Percentiles rank a stretch among this genome's conserved stretches.
Conservation (phyloP, 768 basidiomycete species). For the Rhizopogon vulgaris region DNA sequence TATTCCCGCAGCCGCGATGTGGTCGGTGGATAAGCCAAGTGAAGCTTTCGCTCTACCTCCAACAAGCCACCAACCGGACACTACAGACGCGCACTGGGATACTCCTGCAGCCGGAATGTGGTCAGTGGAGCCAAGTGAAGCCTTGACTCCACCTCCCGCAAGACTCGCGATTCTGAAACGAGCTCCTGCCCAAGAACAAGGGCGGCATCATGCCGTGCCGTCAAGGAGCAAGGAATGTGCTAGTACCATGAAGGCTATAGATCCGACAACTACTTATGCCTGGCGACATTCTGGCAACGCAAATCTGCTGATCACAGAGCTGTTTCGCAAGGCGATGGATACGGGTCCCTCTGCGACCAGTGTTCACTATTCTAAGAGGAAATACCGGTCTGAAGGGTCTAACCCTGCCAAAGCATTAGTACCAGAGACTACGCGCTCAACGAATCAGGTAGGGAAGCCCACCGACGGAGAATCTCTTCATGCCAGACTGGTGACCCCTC, state of each 20-base stretch:
- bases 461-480: background rate
- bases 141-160: background rate
- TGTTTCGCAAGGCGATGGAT: constrained; percentile 3
- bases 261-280: background rate
- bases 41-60: background rate
- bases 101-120: no score
- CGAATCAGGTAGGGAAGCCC: background rate
- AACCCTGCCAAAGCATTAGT: background rate
- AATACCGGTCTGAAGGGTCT: background rate
- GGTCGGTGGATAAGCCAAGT: no score
- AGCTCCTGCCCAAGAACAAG: background rate
- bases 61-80: background rate
- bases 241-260: background rate
- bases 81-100: background rate
- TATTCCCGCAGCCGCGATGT: no score
- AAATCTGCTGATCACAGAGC: background rate
- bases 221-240: background rate
- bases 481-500: background rate
- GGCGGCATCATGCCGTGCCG: no score
- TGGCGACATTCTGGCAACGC: constrained; percentile 1
- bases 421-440: background rate
- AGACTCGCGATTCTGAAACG: background rate
- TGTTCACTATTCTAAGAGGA: background rate
- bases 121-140: no score
- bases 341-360: background rate